phyloP scores from a whole-genome alignment of 345 rosid genomes.

The Lepidium aucheri region DNA sequence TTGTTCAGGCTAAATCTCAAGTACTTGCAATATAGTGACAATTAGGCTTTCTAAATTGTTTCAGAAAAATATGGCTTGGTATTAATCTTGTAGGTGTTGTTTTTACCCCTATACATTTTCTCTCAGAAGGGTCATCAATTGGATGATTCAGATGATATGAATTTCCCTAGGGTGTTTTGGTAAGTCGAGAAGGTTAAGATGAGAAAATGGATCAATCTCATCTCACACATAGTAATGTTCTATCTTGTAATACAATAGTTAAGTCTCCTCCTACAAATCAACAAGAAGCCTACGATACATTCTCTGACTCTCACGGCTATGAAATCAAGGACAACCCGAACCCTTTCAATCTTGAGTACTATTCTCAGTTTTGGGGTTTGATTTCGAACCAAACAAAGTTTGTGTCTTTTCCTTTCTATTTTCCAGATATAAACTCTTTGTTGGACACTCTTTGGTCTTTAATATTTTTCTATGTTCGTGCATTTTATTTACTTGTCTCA shows the following conservation, averaged over 20 bases:
- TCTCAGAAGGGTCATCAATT: constrained; percentile 4
- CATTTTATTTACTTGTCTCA: not conserved
- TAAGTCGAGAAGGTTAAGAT: too few species aligned
- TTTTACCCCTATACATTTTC: constrained; percentile 5
- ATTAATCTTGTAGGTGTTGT: constrained; percentile 8
- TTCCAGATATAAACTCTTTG: constrained; percentile 1
- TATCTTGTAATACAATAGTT: not conserved
- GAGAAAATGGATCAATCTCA: not conserved
- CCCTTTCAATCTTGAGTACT: constrained; percentile 20
- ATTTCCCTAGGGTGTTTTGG: too few species aligned
- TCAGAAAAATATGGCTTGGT: too few species aligned
- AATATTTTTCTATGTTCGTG: not conserved
- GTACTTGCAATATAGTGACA: too few species aligned
- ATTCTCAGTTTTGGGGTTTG: not conserved
- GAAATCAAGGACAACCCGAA: constrained; percentile 14
- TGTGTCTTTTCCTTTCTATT: not conserved
- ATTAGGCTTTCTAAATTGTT: too few species aligned
- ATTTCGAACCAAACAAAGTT: constrained; percentile 1
- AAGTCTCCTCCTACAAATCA: not conserved
- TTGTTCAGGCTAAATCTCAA: too few species aligned
- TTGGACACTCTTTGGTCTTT: not conserved
- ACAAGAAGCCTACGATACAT: not conserved
- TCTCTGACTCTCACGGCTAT: constrained; percentile 8
- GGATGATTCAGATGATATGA: not conserved
- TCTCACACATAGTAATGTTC: not conserved